phyloP scores from a whole-genome alignment of 768 basidiomycete species.

The Albatrellus ellisii region DNA sequence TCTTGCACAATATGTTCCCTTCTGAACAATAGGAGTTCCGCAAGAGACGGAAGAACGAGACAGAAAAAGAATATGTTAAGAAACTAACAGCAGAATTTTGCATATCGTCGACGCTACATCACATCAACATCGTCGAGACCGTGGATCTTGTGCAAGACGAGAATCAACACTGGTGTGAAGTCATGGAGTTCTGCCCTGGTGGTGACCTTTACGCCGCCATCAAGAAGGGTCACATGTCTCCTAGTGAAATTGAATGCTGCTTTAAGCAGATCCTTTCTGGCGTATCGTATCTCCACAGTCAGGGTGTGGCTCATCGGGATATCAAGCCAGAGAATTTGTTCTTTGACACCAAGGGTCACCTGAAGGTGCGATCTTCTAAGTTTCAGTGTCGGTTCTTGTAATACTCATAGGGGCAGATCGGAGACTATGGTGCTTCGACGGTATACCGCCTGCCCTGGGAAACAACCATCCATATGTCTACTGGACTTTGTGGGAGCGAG shows the following conservation, averaged over 20 bases:
- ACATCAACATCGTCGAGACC: constrained; percentile 93
- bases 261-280: constrained; percentile 94
- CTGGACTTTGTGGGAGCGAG: constrained; percentile 93
- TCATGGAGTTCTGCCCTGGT: constrained; percentile 99
- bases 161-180: constrained; percentile 93
- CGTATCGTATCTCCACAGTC: constrained; percentile 83
- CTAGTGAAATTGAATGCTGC: constrained; percentile 90
- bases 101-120: constrained; percentile 91
- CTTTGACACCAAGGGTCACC: constrained; percentile 82
- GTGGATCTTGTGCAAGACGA: constrained; percentile 99
- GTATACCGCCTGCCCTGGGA: constrained; percentile 99
- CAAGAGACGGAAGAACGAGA: constrained; percentile 94
- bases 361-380: constrained; percentile 51
- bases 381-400: constrained; percentile 1
- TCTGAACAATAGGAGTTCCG: constrained; percentile 70
- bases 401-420: constrained; percentile 48
- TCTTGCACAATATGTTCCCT: constrained; percentile 2
- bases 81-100: constrained; percentile 99
- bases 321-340: constrained; percentile 98
- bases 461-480: constrained; percentile 90
- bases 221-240: constrained; percentile 90
- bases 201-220: constrained; percentile 98
- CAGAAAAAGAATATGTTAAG: constrained; percentile 99
- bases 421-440: constrained; percentile 98
- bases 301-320: constrained; percentile 96